phyloP scores from a whole-genome alignment of 352 stramenopile genomes.

The Thraustochytrium striatum region DNA sequence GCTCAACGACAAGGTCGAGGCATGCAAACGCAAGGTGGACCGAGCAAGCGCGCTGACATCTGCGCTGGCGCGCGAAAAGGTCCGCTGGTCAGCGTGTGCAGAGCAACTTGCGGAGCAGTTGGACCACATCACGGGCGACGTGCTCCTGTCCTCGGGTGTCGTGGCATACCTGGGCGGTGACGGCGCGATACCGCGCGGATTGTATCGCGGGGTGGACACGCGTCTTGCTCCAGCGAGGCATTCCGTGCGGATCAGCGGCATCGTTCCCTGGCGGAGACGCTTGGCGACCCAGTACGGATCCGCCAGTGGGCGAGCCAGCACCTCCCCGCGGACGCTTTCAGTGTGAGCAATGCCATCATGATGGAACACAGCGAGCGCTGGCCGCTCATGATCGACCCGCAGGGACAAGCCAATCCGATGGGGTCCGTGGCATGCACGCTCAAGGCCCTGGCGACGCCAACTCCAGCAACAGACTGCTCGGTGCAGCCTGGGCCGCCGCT shows the following conservation, averaged over 20 bases:
- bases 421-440: constrained; percentile 92
- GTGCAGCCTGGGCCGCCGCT: too few species aligned
- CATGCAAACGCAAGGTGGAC: constrained; percentile 82
- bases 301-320: constrained; percentile 86
- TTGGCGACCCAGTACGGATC: constrained; percentile 83
- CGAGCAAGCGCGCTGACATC: constrained; percentile 87
- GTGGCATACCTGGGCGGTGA: constrained; percentile 92
- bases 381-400: constrained; percentile 91
- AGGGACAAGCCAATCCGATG: constrained; percentile 89
- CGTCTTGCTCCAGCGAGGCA: constrained; percentile 67
- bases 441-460: constrained; percentile 77
- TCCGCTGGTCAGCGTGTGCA: constrained; percentile 83
- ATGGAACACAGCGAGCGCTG: constrained; percentile 82
- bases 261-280: constrained; percentile 60
- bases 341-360: constrained; percentile 91
- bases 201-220: constrained; percentile 74
- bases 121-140: constrained; percentile 86
- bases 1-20: constrained; percentile 72
- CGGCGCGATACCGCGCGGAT: constrained; percentile 74
- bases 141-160: constrained; percentile 81
- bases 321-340: constrained; percentile 88
- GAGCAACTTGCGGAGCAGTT: constrained; percentile 68
- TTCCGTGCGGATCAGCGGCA: constrained; percentile 78
- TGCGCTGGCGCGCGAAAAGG: constrained; percentile 86
- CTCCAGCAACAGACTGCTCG: constrained; percentile 81